Conservation (phyloP, 2,329 filamentous ascomycete species). For the Verticillium tricorpus region DNA sequence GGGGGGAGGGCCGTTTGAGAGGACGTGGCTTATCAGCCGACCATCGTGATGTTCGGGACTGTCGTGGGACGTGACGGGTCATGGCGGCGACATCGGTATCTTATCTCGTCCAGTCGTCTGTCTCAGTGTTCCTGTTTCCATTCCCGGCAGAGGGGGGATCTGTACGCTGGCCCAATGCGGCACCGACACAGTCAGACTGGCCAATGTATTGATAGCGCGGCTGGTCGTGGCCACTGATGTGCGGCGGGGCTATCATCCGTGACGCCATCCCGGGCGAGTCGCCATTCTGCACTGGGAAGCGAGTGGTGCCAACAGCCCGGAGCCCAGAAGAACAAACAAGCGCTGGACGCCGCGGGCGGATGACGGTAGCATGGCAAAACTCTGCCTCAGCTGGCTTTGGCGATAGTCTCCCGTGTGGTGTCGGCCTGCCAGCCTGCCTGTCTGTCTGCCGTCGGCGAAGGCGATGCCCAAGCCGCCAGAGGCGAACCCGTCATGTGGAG, state of each 20-base stretch:
- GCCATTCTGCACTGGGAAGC: no score
- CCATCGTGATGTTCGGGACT: not conserved
- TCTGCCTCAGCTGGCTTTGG: not conserved
- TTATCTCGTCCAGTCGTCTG: not conserved
- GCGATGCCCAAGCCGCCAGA: not conserved
- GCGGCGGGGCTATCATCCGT: not conserved
- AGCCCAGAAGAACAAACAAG: not conserved
- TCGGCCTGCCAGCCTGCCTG: no score
- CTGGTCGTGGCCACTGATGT: not conserved
- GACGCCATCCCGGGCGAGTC: not conserved
- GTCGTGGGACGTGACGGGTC: not conserved
- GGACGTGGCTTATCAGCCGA: not conserved
- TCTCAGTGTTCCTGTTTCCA: not conserved
- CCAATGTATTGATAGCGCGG: not conserved
- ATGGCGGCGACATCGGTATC: not conserved
- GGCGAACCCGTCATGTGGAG: conserved; percentile 6
- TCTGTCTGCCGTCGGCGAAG: not conserved
- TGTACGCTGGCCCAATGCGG: not conserved
- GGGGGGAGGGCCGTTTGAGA: not conserved
- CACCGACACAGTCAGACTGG: not conserved
- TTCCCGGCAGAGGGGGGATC: not conserved
- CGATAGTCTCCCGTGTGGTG: not conserved
- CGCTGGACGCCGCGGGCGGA: not conserved
- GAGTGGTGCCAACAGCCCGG: no score
- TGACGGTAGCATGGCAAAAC: not conserved